Base-by-base conservation (phyloP, 1,139 yeast species). In the Keqinozyma sinolaborantium region DNA sequence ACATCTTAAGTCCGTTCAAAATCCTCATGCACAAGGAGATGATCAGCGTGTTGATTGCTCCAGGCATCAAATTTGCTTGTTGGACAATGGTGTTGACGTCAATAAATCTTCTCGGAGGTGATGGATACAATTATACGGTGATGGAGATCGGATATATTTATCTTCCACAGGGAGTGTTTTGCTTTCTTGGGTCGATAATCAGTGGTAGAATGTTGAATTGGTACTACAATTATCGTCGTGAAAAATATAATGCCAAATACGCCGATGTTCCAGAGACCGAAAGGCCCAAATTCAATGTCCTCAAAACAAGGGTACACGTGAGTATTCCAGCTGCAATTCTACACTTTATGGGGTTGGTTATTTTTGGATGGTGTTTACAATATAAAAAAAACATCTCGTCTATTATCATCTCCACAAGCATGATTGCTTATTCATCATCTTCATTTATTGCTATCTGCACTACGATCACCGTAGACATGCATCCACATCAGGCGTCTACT, bases 331-430 rank as follows among this genome's bases (percentile, higher is more conserved):
- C 67, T 0, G 49, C 56, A 2, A 14, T 39, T 3, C 16, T 54
- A 4, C 42, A 51, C 41, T 36, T 56, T 6, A 34, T 46, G 6
- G 70, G 70, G 0, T 40, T 58, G n/a, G 16, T 60, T 3, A 56
- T 63, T 2, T 65, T 58, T 42, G 72, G 72, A 2, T 65, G 71
- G 71, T 60, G 70, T 33, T 38, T 65, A 13, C 56, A 65, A 28
- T 53, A 35, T 30, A 41, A 46, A 23, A 39, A 42, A 20, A 47
- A 51, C 26, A 47, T 62, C 5, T 35, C 55, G 9, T 53, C 67
- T 6, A 55, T 63, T 9, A 57, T 61, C 21, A 51, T 65, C 4
- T 50, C 64, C 9, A 52, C 65, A 4, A 42, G 49, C 15, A 39
- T 64, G 31, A 42, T 63, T 14, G 51, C 70, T 2, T 49, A 50